Percentiles rank a stretch among this genome's conserved stretches.
These are phyloP conservation scores for Trypanosoma boissoni DNA, from an alignment of 208 protist species.

Conservation along the genomic window DNA sequence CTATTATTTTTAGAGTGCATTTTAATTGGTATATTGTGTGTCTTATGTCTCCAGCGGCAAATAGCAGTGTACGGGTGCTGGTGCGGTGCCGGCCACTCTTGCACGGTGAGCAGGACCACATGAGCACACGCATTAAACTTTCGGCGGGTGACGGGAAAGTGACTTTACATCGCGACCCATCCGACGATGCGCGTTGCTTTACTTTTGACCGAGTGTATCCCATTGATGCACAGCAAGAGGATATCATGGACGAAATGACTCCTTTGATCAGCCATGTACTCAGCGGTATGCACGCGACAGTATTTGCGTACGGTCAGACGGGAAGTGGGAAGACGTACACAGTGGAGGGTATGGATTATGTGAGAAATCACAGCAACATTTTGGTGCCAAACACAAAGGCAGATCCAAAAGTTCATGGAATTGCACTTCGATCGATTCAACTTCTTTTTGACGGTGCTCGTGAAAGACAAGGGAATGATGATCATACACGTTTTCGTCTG, in stretches of 20 bases:
- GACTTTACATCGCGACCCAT: conserved; percentile 12
- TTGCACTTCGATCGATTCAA: conserved; percentile 70
- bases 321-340: conserved; percentile 87
- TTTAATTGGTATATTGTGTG: neutral
- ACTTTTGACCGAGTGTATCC: conserved; percentile 64
- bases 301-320: conserved; percentile 88
- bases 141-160: neutral
- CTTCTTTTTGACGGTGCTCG: conserved; percentile 66
- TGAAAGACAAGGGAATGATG: conserved; percentile 30
- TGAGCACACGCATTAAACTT: neutral
- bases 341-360: conserved; percentile 74
- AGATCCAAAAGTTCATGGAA: conserved; percentile 52
- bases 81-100: neutral
- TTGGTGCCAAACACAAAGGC: conserved; percentile 23
- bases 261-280: conserved; percentile 77
- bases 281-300: conserved; percentile 75
- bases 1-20: neutral
- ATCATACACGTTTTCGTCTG: conserved; percentile 50
- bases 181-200: conserved; percentile 37
- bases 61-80: neutral
- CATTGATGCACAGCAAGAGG: conserved; percentile 38
- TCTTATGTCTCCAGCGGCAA: neutral
- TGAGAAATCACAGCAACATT: conserved; percentile 18
- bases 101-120: neutral
- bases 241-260: conserved; percentile 49